Percentiles rank a stretch among this genome's conserved stretches.
Conservation (phyloP, 2,329 filamentous ascomycete genomes). For the Beauveria sp. region DNA sequence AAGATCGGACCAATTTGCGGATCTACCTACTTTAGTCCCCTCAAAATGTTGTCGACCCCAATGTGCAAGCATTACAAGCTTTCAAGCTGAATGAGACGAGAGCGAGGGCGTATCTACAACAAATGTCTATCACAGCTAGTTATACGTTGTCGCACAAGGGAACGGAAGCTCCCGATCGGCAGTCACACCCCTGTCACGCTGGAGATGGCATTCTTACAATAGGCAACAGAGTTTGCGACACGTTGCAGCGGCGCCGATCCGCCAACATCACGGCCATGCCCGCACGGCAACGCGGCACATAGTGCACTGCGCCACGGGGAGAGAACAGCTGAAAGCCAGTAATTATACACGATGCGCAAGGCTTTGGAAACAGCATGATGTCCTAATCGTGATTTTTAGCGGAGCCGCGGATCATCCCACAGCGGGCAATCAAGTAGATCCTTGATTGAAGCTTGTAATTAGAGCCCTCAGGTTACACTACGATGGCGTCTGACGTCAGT, state of each 20-base stretch:
- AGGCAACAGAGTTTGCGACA: background rate
- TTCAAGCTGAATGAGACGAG: background rate
- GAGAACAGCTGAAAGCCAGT: background rate
- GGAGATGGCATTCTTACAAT: background rate
- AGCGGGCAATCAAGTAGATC: background rate
- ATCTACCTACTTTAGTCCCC: background rate
- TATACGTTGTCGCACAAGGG: background rate
- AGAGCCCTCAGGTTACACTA: background rate
- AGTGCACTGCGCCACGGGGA: background rate
- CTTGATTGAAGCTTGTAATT: background rate
- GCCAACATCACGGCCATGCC: background rate
- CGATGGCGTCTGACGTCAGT: background rate
- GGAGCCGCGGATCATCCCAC: background rate
- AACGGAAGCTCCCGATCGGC: background rate
- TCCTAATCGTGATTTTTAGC: background rate
- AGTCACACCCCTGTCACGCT: background rate
- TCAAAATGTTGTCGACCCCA: background rate
- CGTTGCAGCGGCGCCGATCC: background rate
- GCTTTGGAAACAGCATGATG: background rate
- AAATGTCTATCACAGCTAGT: background rate
- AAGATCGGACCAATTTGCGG: background rate
- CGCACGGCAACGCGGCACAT: constrained; percentile 7
- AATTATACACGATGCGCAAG: background rate
- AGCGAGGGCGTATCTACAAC: background rate
- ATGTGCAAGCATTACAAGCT: too few relatives aligned